Evolutionary conservation across 2,329 filamentous ascomycete genomes (phyloP).

Genomic region (Clarireedia hainanense): DNA sequence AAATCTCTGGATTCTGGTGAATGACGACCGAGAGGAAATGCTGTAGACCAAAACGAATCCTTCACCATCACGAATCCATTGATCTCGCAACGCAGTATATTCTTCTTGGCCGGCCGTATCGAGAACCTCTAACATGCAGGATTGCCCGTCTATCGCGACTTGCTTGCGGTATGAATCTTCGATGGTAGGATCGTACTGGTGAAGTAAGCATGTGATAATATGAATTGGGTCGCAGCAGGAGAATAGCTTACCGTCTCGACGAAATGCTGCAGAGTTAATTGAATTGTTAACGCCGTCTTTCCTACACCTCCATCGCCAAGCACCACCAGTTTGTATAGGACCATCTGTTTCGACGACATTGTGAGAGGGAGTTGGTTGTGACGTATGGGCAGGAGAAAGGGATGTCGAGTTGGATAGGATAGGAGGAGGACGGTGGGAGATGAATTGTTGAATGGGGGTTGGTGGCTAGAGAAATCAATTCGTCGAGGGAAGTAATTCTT

Average conservation of each 20-base stretch:
- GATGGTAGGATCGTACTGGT: slow-evolving; percentile 70
- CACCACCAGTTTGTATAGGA: slow-evolving; percentile 92
- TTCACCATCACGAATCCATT: slow-evolving; percentile 97
- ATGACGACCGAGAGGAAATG: slow-evolving; percentile 94
- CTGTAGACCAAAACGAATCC: slow-evolving; percentile 97
- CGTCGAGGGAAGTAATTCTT: slow-evolving; percentile 11
- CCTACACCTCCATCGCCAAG: slow-evolving; percentile 89
- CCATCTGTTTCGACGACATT: slow-evolving; percentile 52
- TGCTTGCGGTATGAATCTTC: slow-evolving; percentile 85
- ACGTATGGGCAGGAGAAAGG: not conserved
- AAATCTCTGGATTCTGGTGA: slow-evolving; percentile 89
- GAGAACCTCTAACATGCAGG: slow-evolving; percentile 94
- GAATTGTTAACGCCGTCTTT: slow-evolving; percentile 89
- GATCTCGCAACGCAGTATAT: slow-evolving; percentile 91
- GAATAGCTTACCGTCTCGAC: slow-evolving; percentile 68
- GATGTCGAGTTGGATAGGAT: not conserved
- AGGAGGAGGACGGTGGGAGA: not conserved
- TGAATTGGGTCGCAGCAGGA: not conserved
- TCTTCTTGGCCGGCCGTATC: slow-evolving; percentile 98
- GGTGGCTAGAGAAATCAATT: slow-evolving; percentile 11
- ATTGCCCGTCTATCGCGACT: slow-evolving; percentile 87
- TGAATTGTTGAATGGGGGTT: not conserved
- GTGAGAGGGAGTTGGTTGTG: not conserved
- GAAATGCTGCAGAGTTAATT: slow-evolving; percentile 97
- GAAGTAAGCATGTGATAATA: slow-evolving; percentile 16